A percentile compares a stretch with the other conserved stretches of the same genome.
phyloP scores from a whole-genome alignment of 31 red algal species.

The Asparagopsis taxiformis region DNA sequence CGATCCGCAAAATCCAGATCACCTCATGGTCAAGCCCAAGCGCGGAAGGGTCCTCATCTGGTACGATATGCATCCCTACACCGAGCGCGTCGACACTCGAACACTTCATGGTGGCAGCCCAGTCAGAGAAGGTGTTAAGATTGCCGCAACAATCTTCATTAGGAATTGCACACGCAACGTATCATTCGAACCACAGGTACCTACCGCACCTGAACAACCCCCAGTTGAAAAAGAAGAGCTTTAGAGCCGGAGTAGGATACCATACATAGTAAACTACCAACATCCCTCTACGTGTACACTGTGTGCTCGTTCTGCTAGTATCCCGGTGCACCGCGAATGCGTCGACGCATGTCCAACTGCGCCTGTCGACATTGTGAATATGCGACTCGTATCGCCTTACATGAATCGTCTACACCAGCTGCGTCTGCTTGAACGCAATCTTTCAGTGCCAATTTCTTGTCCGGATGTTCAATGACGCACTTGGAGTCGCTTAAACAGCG shows the following conservation, averaged over 20 bases:
- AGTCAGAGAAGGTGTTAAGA: conserved; percentile 31
- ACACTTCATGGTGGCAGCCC: conserved; percentile 55
- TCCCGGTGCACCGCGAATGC: conserved; percentile 81
- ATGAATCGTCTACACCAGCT: conserved; percentile 71
- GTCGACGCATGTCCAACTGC: conserved; percentile 84
- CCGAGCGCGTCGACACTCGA: conserved; percentile 34
- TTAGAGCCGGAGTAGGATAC: no score
- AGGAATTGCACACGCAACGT: conserved; percentile 30
- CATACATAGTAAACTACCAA: no score
- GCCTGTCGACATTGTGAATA: conserved; percentile 86
- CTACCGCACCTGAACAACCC: not conserved
- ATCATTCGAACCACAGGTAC: not conserved
- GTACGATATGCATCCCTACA: conserved; percentile 65
- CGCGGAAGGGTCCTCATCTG: conserved; percentile 45
- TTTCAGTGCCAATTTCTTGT: conserved; percentile 68
- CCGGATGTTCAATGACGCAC: conserved; percentile 89
- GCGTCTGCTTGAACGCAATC: conserved; percentile 92
- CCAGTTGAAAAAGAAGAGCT: not conserved
- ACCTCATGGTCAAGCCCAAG: conserved; percentile 37
- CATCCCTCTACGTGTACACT: no score
- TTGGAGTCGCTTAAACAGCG: conserved; percentile 86
- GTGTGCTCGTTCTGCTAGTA: no score
- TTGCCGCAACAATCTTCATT: conserved; percentile 58
- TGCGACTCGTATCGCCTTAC: conserved; percentile 74
- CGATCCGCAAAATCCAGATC: conserved; percentile 31